Evolutionary conservation across 2,329 filamentous ascomycete species (phyloP).

Genomic region (Xylaria sp.): DNA sequence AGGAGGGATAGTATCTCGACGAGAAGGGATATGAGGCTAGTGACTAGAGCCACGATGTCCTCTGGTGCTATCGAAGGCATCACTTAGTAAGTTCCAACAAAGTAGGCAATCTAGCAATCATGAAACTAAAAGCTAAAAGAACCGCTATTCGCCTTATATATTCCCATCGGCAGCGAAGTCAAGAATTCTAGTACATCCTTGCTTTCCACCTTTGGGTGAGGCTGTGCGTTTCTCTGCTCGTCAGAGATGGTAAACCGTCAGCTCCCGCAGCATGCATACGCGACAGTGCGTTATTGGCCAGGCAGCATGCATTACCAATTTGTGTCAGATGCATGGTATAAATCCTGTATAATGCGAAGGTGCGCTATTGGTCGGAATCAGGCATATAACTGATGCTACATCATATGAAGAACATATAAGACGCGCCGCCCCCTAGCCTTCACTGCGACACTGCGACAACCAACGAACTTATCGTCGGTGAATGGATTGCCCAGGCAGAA

Average conservation of each 20-base stretch:
- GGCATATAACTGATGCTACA: no score
- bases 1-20: conserved; percentile 27
- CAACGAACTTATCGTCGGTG: neutral
- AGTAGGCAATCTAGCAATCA: neutral
- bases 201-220: neutral
- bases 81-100: neutral
- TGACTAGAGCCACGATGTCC: conserved; percentile 21
- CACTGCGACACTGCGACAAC: conserved; percentile 21
- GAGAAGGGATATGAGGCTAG: conserved; percentile 24
- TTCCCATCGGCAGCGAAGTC: neutral
- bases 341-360: neutral
- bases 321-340: no score
- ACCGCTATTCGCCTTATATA: neutral
- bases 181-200: neutral
- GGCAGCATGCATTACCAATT: no score
- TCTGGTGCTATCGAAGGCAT: conserved; percentile 23
- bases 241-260: neutral
- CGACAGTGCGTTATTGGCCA: conserved; percentile 12
- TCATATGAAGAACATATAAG: no score
- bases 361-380: neutral
- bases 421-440: neutral
- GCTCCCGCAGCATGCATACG: neutral
- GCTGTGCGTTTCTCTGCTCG: neutral
- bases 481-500: neutral
- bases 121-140: neutral